Base-by-base conservation (phyloP, 1,139 yeast species). In the Diutina sp. region DNA sequence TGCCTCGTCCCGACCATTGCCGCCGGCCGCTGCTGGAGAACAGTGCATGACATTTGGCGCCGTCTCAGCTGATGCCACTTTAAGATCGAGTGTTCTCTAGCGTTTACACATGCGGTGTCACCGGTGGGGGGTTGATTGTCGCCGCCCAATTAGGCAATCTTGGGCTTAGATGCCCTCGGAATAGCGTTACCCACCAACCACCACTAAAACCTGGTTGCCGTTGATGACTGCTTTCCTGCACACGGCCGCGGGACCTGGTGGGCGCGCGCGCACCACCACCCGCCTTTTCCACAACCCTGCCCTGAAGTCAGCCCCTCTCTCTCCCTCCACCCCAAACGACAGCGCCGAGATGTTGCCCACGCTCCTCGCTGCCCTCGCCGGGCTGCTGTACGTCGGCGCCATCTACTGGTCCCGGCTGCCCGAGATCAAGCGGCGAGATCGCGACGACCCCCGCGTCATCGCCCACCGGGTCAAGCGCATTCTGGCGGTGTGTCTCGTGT, bases 401-500 rank as follows among this genome's bases (percentile, higher is more conserved):
- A 50, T 50, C 2, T 50, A 50, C 29, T 50, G n/a, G 6, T 12
- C 45, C 14, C 53, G 53, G 25, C 53, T 38, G 9, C 53, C 53
- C 16, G 53, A 50, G n/a, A 30, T 50, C 35, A 50, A 30, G 12
- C 41, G 53, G 41, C 53, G 53, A 50, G 44, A 50, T 50, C 53
- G 53, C 25, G 32, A 50, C 29, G 53, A 50, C 32, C 53, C 53
- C 5, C 41, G 53, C 25, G 53, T 32, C 25, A 50, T 50, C 16
- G 53, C 53, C 44, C n/a, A 32, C 28, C 41, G 53, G n/a, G 14
- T 50, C 8, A 50, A 50, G 44, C 53, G 53, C 44, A 50, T 50
- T n/a, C 29, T 18, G 29, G n/a, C 32, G 53, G 44, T 50, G 28
- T 50, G 53, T 18, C 18, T 29, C 12, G 25, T 32, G 12, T 50